These are phyloP conservation scores for Metahyphopichia silvanorum DNA, from an alignment of 805 yeast genomes.

Conservation along the genomic window DNA sequence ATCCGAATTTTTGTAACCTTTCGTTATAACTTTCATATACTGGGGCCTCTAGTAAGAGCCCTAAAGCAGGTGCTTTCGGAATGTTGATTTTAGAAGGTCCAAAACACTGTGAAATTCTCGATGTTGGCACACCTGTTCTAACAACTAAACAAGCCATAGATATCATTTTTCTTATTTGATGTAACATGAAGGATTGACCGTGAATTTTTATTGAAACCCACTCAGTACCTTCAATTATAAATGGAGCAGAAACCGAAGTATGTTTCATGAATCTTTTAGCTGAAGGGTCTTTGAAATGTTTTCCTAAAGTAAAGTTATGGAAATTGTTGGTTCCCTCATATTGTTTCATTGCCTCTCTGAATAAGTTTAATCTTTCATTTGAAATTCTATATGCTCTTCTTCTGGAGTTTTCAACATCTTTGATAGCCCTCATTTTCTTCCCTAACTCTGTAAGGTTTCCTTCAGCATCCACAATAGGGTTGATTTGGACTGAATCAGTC, in stretches of 20 bases:
- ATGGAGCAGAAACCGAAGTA: conserved; percentile 80
- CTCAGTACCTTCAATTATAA: conserved; percentile 88
- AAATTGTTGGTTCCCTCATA: conserved; percentile 91
- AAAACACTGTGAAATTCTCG: conserved; percentile 76
- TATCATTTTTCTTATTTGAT: conserved; percentile 97
- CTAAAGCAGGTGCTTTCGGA: conserved; percentile 97
- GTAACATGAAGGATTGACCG: conserved; percentile 97
- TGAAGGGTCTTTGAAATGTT: conserved; percentile 77
- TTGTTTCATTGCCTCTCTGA: conserved; percentile 65
- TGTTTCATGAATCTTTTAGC: conserved; percentile 80
- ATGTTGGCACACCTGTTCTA: conserved; percentile 79
- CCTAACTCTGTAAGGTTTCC: conserved; percentile 35
- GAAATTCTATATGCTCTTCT: conserved; percentile 71
- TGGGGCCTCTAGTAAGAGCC: conserved; percentile 85
- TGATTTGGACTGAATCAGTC: background rate
- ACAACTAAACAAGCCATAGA: conserved; percentile 88
- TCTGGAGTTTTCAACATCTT: conserved; percentile 59
- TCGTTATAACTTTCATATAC: conserved; percentile 84
- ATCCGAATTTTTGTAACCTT: conserved; percentile 70
- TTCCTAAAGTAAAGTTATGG: conserved; percentile 85
- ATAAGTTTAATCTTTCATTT: conserved; percentile 53
- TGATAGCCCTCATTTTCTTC: conserved; percentile 47
- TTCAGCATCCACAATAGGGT: conserved; percentile 23
- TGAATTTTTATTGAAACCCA: conserved; percentile 96
- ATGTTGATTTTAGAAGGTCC: conserved; percentile 73